Conservation (phyloP, 1,284 basidiomycete species). For the Ceratobasidium papillatum region DNA sequence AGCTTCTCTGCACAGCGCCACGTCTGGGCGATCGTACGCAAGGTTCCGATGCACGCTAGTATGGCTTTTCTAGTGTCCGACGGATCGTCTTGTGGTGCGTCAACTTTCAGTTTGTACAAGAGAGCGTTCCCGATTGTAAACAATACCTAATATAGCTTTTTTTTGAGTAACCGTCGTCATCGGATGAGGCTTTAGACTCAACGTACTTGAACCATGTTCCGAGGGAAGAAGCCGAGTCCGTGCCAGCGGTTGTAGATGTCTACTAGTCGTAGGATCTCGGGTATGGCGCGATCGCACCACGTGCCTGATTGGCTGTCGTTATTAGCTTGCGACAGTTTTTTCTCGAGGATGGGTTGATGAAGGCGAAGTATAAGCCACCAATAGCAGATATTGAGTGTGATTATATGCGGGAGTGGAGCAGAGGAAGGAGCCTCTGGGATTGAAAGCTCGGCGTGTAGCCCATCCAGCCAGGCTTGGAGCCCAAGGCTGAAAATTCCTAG, state of each 20-base stretch:
- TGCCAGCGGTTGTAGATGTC: not conserved
- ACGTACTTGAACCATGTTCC: not conserved
- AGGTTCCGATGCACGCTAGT: not conserved
- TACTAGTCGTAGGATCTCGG: not conserved
- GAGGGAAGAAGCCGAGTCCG: not conserved
- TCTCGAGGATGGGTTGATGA: not conserved
- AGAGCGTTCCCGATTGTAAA: not conserved
- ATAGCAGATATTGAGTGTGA: not conserved
- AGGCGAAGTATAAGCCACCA: not conserved
- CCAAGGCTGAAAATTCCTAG: not conserved
- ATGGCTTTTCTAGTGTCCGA: not conserved
- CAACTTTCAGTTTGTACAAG: not conserved
- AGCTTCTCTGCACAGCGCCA: not conserved
- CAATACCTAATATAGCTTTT: not conserved
- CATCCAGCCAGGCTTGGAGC: not conserved
- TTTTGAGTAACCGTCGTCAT: no score
- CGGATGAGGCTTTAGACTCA: not conserved
- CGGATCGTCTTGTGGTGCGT: not conserved
- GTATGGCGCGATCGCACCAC: not conserved
- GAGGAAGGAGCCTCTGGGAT: constrained; percentile 48
- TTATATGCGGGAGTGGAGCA: not conserved
- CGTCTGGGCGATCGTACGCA: not conserved
- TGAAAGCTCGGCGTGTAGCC: not conserved
- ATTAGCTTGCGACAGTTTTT: not conserved
- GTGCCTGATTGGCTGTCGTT: not conserved